A percentile compares a stretch with the other conserved stretches of the same genome.
These are phyloP conservation scores for Inga oerstediana DNA, from an alignment of 306 rosid species.

Conservation along the genomic window DNA sequence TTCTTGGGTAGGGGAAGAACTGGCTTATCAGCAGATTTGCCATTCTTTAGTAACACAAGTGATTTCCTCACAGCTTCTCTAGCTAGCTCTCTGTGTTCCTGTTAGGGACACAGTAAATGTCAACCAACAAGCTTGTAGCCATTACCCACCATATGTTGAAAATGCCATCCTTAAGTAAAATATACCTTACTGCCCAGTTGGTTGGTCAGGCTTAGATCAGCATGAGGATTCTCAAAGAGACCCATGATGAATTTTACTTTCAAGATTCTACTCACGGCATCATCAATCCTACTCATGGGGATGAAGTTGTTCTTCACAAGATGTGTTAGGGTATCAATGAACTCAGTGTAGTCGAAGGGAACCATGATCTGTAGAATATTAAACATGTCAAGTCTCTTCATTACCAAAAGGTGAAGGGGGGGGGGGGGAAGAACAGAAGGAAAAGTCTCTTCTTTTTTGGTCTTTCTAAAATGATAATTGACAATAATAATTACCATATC, in stretches of 20 bases:
- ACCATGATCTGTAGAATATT: conserved; percentile 72
- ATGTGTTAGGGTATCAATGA: conserved; percentile 56
- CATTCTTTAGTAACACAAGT: conserved; percentile 84
- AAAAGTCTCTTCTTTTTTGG: not conserved
- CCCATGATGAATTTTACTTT: conserved; percentile 85
- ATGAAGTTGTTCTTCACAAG: conserved; percentile 72
- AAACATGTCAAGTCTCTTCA: not conserved
- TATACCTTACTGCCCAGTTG: conserved; percentile 76
- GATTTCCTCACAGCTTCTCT: conserved; percentile 96
- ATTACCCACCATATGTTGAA: conserved; percentile 12
- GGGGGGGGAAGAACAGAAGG: not conserved
- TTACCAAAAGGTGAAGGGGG: not conserved
- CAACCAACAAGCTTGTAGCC: conserved; percentile 1
- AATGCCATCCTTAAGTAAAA: conserved; percentile 11
- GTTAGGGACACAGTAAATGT: conserved; percentile 27
- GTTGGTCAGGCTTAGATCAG: conserved; percentile 68
- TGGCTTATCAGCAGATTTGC: conserved; percentile 54
- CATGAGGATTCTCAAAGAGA: conserved; percentile 73
- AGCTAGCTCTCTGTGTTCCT: conserved; percentile 92
- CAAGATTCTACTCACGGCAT: conserved; percentile 78
- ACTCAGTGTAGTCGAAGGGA: conserved; percentile 55
- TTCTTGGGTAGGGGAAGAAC: conserved; percentile 92
- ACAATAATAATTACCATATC: conserved; percentile 63
- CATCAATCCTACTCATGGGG: conserved; percentile 76
- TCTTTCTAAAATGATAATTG: not conserved